Percentiles rank a stretch among this genome's conserved stretches.
These are phyloP conservation scores for Neurospora africana DNA, from an alignment of 495 filamentous ascomycete genomes.

Conservation along the genomic window DNA sequence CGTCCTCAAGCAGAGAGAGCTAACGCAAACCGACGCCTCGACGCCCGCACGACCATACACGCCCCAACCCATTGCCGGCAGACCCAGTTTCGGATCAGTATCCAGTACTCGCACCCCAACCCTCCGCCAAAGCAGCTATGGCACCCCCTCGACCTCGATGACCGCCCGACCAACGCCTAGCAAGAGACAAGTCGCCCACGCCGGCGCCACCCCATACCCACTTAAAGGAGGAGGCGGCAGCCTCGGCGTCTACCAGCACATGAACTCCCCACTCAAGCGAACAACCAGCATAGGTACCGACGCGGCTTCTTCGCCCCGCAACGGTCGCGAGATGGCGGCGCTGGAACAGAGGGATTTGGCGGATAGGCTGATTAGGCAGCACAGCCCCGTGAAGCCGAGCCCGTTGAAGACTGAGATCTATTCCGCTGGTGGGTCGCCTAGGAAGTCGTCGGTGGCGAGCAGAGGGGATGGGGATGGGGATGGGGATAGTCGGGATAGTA, in stretches of 20 bases:
- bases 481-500: not conserved
- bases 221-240: constrained; percentile 48
- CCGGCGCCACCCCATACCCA: constrained; percentile 1
- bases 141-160: constrained; percentile 5
- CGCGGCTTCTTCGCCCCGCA: constrained; percentile 33
- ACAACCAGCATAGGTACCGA: constrained; percentile 31
- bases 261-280: constrained; percentile 62
- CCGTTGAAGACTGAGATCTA: not conserved
- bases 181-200: constrained; percentile 5
- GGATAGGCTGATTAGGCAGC: constrained; percentile 19
- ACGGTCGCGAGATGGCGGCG: constrained; percentile 43
- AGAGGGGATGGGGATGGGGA: not conserved
- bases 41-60: not conserved
- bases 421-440: not conserved
- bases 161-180: not conserved
- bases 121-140: constrained; percentile 3
- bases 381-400: constrained; percentile 17
- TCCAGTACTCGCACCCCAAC: constrained; percentile 3
- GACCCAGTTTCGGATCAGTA: constrained; percentile 12
- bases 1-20: not conserved
- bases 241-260: constrained; percentile 67
- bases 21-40: not conserved
- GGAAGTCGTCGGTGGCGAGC: not conserved
- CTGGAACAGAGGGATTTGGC: constrained; percentile 32
- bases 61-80: not conserved